A percentile compares a stretch with the other conserved stretches of the same genome.
phyloP scores from a whole-genome alignment of 2,329 filamentous ascomycete species.

The Cordyceps fumosorosea region DNA sequence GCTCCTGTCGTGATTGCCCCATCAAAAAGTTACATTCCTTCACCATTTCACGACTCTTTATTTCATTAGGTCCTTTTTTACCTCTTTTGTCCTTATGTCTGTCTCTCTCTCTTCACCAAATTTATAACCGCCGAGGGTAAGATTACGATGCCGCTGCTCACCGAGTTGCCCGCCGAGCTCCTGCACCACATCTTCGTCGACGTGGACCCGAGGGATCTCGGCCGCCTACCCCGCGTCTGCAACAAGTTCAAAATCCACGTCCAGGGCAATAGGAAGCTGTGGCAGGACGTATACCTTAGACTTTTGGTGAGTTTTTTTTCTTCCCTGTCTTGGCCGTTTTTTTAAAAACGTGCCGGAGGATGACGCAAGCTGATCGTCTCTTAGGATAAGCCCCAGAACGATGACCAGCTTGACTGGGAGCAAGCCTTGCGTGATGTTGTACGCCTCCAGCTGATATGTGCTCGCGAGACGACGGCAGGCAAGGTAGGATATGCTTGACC shows the following conservation, averaged over 20 bases:
- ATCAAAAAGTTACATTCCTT: too few relatives aligned
- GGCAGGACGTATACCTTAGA: slow-evolving; percentile 54
- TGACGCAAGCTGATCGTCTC: neutral
- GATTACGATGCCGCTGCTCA: slow-evolving; percentile 26
- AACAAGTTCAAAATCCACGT: slow-evolving; percentile 47
- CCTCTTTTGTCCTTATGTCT: neutral
- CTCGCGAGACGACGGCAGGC: slow-evolving; percentile 21
- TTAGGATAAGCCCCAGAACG: slow-evolving; percentile 29
- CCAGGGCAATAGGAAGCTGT: slow-evolving; percentile 51
- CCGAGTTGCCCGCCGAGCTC: slow-evolving; percentile 53
- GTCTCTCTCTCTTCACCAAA: neutral
- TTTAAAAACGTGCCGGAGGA: neutral
- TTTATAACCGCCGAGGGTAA: neutral
- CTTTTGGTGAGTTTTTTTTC: slow-evolving; percentile 38
- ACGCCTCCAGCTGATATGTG: slow-evolving; percentile 38
- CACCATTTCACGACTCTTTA: too few relatives aligned
- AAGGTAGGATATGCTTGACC: slow-evolving; percentile 31
- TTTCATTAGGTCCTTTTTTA: too few relatives aligned
- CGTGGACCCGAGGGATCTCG: slow-evolving; percentile 51
- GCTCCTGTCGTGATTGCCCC: too few relatives aligned
- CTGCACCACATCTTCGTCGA: slow-evolving; percentile 53
- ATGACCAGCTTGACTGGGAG: slow-evolving; percentile 35
- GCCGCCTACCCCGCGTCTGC: slow-evolving; percentile 45
- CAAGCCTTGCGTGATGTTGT: slow-evolving; percentile 37
- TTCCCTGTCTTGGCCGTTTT: too few relatives aligned